phyloP scores from a whole-genome alignment of 768 basidiomycete species.

The Rhizopogon rudus region DNA sequence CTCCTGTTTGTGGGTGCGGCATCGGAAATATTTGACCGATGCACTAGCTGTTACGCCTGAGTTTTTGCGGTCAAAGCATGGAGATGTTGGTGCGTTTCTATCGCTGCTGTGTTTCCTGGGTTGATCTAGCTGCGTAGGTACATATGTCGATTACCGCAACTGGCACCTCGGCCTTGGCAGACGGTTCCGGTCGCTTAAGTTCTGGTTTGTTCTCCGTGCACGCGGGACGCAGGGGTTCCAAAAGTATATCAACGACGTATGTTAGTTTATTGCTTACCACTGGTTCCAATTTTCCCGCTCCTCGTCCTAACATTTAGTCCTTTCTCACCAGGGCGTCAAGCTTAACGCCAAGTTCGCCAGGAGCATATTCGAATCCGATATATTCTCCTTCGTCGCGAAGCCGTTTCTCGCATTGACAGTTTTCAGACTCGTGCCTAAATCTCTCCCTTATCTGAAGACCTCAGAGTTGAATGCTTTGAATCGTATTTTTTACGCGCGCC shows the following conservation, averaged over 20 bases:
- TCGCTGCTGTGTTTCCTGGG: background rate
- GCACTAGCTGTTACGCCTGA: conserved; percentile 86
- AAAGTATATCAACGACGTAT: conserved; percentile 62
- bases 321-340: conserved; percentile 47
- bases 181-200: conserved; percentile 83
- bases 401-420: conserved; percentile 73
- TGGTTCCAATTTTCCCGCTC: background rate
- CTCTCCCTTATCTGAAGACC: conserved; percentile 14
- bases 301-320: background rate
- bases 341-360: conserved; percentile 54
- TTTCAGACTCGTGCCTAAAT: conserved; percentile 56
- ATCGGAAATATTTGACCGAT: conserved; percentile 67
- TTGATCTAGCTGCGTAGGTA: conserved; percentile 35
- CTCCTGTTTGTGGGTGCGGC: conserved; percentile 74
- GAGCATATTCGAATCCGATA: conserved; percentile 43
- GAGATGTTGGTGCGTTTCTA: conserved; percentile 57
- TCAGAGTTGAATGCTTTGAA: conserved; percentile 64
- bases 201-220: conserved; percentile 89
- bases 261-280: conserved; percentile 11
- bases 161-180: conserved; percentile 82
- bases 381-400: conserved; percentile 61
- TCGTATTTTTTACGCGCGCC: conserved; percentile 47
- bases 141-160: conserved; percentile 83
- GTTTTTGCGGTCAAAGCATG: conserved; percentile 74
- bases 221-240: conserved; percentile 80